Conservation (phyloP, 805 yeast species). For the Metschnikowia reukaufii region DNA sequence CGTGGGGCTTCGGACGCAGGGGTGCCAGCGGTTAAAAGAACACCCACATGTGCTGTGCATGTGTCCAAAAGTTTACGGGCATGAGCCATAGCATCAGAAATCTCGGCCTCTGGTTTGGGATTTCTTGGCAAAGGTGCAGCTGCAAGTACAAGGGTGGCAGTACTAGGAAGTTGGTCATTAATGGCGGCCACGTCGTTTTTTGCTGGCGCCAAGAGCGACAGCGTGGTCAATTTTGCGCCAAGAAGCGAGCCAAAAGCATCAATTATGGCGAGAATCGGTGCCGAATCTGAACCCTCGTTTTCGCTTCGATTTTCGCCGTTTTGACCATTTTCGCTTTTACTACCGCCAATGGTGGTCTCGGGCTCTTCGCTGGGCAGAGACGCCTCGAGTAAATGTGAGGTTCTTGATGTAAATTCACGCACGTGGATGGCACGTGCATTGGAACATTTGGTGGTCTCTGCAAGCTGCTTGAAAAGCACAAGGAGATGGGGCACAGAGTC, state of each 20-base stretch:
- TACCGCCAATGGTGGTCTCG: no score
- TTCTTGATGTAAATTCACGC: slow-evolving; percentile 62
- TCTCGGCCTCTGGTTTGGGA: slow-evolving; percentile 16
- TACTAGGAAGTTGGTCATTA: slow-evolving; percentile 31
- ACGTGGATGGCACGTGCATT: slow-evolving; percentile 54
- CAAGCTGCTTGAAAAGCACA: slow-evolving; percentile 31
- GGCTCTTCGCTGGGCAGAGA: slow-evolving; percentile 28
- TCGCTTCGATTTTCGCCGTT: no score
- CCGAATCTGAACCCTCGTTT: slow-evolving; percentile 28
- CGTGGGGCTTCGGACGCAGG: slow-evolving; percentile 13
- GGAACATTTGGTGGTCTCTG: slow-evolving; percentile 19
- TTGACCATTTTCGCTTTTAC: not conserved
- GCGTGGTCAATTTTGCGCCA: slow-evolving; percentile 27
- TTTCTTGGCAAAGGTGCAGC: slow-evolving; percentile 19
- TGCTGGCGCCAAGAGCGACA: slow-evolving; percentile 33
- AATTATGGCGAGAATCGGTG: slow-evolving; percentile 36
- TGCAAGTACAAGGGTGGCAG: slow-evolving; percentile 29
- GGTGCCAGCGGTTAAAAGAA: slow-evolving; percentile 22
- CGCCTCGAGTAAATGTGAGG: slow-evolving; percentile 68
- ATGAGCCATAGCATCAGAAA: slow-evolving; percentile 17
- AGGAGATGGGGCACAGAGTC: slow-evolving; percentile 36
- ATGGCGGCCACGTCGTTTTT: slow-evolving; percentile 31
- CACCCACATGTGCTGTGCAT: slow-evolving; percentile 33
- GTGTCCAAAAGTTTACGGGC: slow-evolving; percentile 29
- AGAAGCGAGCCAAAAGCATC: slow-evolving; percentile 35